Evolutionary conservation across 2,329 filamentous ascomycete genomes (phyloP), one percentile per base, ranked within the genome.

Genomic region (Gyromitra esculenta): DNA sequence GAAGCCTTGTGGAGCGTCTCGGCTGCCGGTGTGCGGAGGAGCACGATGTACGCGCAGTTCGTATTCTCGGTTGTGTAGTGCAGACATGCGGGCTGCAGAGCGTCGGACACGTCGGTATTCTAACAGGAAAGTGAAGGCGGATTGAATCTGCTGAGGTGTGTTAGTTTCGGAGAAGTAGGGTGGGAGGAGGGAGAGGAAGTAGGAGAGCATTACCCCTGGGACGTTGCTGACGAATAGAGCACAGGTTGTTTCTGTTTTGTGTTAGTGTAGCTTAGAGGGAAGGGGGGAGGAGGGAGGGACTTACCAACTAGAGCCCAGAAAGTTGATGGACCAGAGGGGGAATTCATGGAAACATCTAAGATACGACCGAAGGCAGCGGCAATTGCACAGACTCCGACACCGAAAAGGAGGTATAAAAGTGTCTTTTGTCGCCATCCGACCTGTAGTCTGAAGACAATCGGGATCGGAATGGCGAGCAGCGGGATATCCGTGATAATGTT

Each of bases 401-500:
- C 73, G 41, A 78, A 78, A 15, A 78, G 73, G 21, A 70, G 25
- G 41, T 37, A 65, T 2, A 78, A 37, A 3, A 73, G 50, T 6
- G 45, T 11, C n/a, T 78, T 78, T 35, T 66, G 41, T 5, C 73
- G 48, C 62, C 48, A 59, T 2, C 50, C 39, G 8, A 73, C 48
- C 18, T 71, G 74, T 4, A 83, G 77, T 37, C 77, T 80, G 80
- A 82, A 81, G n/a, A 83, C 82, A 15, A 83, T 76, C 0, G 82
- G 82, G 5, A 83, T 73, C 0, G 82, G 82, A 37, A 83, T 64
- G 1, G 80, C 80, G 6, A 81, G 80, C 9, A 83, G 77, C 2
- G 77, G 77, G 9, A 83, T 78, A 64, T 83, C 82, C 35, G 82
- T 82, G 39, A 82, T 75, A 15, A 83, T 82, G 52, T 83, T 82